phyloP scores from a whole-genome alignment of 495 filamentous ascomycete genomes.

The Tuber melanosporum region DNA sequence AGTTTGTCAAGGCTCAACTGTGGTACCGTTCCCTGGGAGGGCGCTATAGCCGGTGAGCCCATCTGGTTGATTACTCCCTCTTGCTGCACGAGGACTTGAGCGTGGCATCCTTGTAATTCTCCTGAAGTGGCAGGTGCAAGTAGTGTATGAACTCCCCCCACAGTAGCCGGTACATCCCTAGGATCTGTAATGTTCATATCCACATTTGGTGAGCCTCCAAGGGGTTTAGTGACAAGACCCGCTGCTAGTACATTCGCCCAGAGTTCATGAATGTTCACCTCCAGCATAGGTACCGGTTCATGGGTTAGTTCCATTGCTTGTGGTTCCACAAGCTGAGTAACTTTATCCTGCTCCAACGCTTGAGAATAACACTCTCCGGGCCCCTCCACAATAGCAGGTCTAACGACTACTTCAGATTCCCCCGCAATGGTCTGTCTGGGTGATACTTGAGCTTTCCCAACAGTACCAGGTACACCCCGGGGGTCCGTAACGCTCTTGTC shows the following conservation, averaged over 20 bases:
- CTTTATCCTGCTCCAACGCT: background rate
- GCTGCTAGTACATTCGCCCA: background rate
- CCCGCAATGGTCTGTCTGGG: background rate
- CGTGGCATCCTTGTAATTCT: accelerated
- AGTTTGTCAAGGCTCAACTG: background rate
- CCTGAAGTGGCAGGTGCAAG: background rate
- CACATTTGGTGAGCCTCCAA: background rate
- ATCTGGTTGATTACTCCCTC: background rate
- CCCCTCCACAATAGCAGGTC: background rate
- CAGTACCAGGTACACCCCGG: background rate
- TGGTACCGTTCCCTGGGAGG: background rate
- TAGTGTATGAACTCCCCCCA: background rate
- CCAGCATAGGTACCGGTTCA: no score
- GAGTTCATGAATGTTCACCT: background rate
- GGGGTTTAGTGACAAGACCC: background rate
- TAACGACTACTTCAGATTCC: background rate
- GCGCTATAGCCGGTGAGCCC: background rate
- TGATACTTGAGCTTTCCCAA: background rate
- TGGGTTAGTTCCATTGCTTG: no score
- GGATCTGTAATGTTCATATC: background rate
- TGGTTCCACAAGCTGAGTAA: no score
- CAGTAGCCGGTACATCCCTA: background rate
- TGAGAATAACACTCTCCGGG: background rate
- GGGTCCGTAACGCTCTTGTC: background rate
- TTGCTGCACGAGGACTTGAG: background rate